Evolutionary conservation across 768 basidiomycete genomes (phyloP).

Genomic region (Podaxis sp.): DNA sequence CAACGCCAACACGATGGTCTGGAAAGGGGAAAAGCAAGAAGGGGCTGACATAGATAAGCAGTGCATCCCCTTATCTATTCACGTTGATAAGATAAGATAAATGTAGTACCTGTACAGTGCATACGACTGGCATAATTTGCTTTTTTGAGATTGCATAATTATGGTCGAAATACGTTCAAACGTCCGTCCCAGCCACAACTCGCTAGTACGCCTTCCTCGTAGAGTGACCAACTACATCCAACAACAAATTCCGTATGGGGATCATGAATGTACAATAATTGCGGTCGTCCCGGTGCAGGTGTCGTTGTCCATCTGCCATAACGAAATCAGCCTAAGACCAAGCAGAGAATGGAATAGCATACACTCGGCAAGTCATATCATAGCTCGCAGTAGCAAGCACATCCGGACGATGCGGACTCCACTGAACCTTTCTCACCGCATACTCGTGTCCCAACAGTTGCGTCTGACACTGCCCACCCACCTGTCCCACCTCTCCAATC

Average conservation of each 20-base stretch:
- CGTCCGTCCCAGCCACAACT: conserved; percentile 93
- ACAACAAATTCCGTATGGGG: conserved; percentile 95
- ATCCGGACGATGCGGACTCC: conserved; percentile 80
- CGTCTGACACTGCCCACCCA: conserved; percentile 72
- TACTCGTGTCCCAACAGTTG: conserved; percentile 86
- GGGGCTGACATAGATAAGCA: too few species aligned
- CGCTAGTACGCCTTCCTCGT: conserved; percentile 82
- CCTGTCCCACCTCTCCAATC: conserved; percentile 48
- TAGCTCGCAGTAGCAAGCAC: conserved; percentile 72
- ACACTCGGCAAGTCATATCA: conserved; percentile 96
- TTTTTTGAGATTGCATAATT: conserved; percentile 17
- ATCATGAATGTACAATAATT: conserved; percentile 73
- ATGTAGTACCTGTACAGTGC: too few species aligned
- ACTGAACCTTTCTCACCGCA: conserved; percentile 85
- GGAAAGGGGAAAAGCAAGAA: too few species aligned
- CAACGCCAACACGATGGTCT: background rate
- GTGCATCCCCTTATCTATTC: too few species aligned
- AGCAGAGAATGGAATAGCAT: conserved; percentile 31
- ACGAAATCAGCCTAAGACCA: conserved; percentile 4
- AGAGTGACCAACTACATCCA: conserved; percentile 90
- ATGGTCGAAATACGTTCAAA: conserved; percentile 72
- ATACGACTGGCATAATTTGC: background rate
- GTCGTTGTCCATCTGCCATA: conserved; percentile 70
- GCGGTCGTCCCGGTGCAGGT: conserved; percentile 46
- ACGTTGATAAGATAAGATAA: conserved; percentile 6